Evolutionary conservation across 2,329 filamentous ascomycete species (phyloP), one percentile per base, ranked within the genome.

Genomic region (Lasiodiplodia sp.): DNA sequence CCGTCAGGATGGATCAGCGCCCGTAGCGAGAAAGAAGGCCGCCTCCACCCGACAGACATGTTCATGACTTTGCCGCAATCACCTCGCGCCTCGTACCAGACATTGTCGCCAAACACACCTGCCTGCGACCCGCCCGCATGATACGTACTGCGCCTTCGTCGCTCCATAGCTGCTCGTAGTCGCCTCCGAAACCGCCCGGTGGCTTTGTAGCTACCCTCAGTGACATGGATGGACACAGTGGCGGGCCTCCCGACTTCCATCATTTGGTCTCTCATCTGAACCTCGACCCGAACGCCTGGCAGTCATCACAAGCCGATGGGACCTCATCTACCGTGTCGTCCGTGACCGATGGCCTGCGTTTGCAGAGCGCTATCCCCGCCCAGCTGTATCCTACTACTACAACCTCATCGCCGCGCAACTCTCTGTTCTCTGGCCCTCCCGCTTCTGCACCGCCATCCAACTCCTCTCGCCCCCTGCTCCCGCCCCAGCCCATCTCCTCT

Each of bases 191-290:
- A 44, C 23, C 57, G 38, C 57, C 10, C 55, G 10, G 55, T 21
- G 34, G 31, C 55, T 40, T 38, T 16, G 18, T 56, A 25, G 11
- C 52, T 37, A 25, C 53, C 37, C 25, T 57, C 49, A n/a, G 60
- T 66, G 60, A 60, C 60, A 65, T 69, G 62, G 60, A 66, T 66
- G 57, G 37, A 65, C 58, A 53, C 14, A 21, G 57, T 31, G 65
- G 28, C 34, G 21, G 31, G 44, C 58, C 56, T 25, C 56, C 57
- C 31, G 34, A 63, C 44, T 57, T 69, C 40, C 60, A 69, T 53
- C 66, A 70, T 40, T 64, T 69, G 44, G 38, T 60, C 28, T 67
- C 63, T 6, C 67, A 52, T 37, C 66, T 70, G 67, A 70, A 62
- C 60, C 44, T 60, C 34, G 66, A 68, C 56, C 51, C 66, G n/a